Evolutionary conservation across 2,329 filamentous ascomycete species (phyloP).

Genomic region (Lizonia empirigonia): DNA sequence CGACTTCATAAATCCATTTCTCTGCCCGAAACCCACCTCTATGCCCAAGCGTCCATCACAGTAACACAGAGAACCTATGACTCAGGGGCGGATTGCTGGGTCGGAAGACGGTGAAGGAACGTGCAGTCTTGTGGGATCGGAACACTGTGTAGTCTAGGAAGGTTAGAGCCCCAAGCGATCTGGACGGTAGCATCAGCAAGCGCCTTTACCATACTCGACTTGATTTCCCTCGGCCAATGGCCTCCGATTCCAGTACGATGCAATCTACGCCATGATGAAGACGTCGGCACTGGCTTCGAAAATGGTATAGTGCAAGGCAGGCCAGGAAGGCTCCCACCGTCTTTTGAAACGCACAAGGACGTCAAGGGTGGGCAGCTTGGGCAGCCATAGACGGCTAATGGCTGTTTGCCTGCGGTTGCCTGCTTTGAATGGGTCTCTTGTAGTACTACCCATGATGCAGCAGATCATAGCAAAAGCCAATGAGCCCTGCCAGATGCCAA

Average conservation of each 20-base stretch:
- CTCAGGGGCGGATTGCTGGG: conserved; percentile 31
- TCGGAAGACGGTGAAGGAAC: conserved; percentile 31
- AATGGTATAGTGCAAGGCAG: conserved; percentile 16
- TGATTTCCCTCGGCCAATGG: conserved; percentile 27
- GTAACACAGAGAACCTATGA: conserved; percentile 34
- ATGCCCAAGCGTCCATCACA: conserved; percentile 15
- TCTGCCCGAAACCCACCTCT: not conserved
- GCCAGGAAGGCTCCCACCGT: conserved; percentile 27
- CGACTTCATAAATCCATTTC: not conserved
- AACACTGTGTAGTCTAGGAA: conserved; percentile 7
- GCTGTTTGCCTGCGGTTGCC: conserved; percentile 31
- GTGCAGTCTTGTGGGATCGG: conserved; percentile 20
- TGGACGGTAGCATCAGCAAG: conserved; percentile 4
- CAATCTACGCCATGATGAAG: conserved; percentile 14
- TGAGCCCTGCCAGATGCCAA: not conserved
- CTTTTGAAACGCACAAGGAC: conserved; percentile 28
- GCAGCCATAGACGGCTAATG: conserved; percentile 8
- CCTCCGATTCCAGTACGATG: conserved; percentile 6
- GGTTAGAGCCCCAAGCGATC: not conserved
- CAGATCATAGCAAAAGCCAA: not conserved
- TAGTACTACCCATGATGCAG: conserved; percentile 8
- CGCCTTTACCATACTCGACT: not conserved
- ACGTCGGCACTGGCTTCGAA: conserved; percentile 6
- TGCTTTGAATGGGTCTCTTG: conserved; percentile 33
- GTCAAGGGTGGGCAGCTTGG: conserved; percentile 12